Base-by-base conservation (phyloP, 495 filamentous ascomycete species). In the Tuber melanosporum region DNA sequence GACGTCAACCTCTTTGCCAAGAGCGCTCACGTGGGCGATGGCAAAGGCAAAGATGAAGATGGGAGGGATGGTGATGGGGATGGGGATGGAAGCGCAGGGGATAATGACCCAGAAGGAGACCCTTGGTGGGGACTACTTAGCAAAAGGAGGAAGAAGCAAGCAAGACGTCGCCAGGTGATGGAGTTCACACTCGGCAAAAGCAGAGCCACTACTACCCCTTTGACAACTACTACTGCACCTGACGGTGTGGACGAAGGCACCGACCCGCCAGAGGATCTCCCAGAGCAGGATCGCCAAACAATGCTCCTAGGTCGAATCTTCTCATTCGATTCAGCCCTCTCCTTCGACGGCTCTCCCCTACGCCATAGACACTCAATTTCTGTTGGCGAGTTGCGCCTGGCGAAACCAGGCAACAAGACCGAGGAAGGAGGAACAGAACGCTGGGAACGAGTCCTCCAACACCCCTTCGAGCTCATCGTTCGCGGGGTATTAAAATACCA, bases 1-100 rank as follows among this genome's bases (percentile, higher is more conserved):
- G 92, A 98, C 83, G 87, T 98, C 73, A 92, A 95, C 80, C 88
- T 99, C 39, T 98, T 98, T 84, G 95, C 95, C 10, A 95, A 94
- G 83, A 97, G 94, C 71, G 91, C 91, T 39, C 91, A 94, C 82
- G 91, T 95, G 47, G 91, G 92, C 41, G 91, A 89, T 41, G 92
- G 94, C 76, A 87, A 87, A 73, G 90, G 91, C 75, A 88, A 90
- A 73, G 89, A 90, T 77, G 86, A 85, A 43, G 83, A 82, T 19
- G 85, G 84, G 71, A 84, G 85, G 17, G 81, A 81, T 43, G 81
- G 76, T 43, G 75, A 83, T 81, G 81, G 44, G 44, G 71, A 71
- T 52, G 70, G 39, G 20, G 71, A 76, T 75, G 69, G 73, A 7
- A 32, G 52, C 44, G 57, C 71, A 41, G 46, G 82, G 15, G 62